Base-by-base conservation (phyloP, 768 basidiomycete species). In the Collybia sordida region DNA sequence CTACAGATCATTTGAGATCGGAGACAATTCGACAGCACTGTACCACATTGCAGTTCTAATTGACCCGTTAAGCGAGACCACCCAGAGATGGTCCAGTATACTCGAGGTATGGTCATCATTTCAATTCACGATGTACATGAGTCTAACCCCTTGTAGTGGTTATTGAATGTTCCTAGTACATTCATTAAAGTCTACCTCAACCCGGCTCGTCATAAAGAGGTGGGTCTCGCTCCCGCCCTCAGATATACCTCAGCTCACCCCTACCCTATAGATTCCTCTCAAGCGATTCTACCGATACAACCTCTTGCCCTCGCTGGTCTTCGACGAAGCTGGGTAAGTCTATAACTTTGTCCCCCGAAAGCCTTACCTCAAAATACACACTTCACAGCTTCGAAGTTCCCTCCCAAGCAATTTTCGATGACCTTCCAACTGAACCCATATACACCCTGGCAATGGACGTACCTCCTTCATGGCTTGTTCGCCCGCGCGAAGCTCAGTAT, bases 391-490 rank as follows among this genome's bases (percentile, higher is more conserved):
- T 75, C 24, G 88, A 92, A 59, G 59, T 81, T 11, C 69, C 78
- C 1, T 73, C 86, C 0, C 71, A 74, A 18, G 78, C 85, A 1
- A 64, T 72, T 3, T 98, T 99, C 67, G 73, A 75, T 7, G 78
- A 77, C 45, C 74, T 99, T 7, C 94, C 96, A 0, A 65, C 79
- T 1, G 88, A 94, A 9, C 91, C 94, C 0, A 92, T 99, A 49
- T 93, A 94, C 59, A 98, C 96, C 0, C 77, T 98, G n/a, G 83
- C 84, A 3, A 87, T 97, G 81, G 96, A 98, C 45, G 86, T 93
- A 2, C 92, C 90, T 4, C 74, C 84, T 2, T 83, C 96, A 0
- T 99, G 97, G 97, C 83, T 98, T 6, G 94, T 93, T 22, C 86
- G 92, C 9, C 97, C 96, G 0, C 82, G 84, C 11, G 85, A 92